A percentile compares a stretch with the other conserved stretches of the same genome.
Evolutionary conservation across 257 asterid species (phyloP).

Genomic region (Plantago elongata): DNA sequence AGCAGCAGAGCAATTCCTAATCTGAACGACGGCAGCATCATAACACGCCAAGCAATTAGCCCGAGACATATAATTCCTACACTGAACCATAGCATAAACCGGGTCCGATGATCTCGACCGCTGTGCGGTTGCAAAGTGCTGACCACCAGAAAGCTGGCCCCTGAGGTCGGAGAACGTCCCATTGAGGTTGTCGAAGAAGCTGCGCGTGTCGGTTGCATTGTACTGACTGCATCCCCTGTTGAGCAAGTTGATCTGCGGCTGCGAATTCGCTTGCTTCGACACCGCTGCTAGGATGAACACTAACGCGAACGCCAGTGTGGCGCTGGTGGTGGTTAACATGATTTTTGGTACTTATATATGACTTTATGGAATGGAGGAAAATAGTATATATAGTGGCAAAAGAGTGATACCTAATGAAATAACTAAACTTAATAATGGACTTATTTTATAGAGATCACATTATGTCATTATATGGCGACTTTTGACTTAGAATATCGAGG

Average conservation of each 20-base stretch:
- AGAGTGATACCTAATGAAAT: too few relatives aligned
- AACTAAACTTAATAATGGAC: too few relatives aligned
- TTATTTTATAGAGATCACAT: too few relatives aligned
- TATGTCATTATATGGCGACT: too few relatives aligned
- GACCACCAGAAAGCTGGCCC: conserved; percentile 35
- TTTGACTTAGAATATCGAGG: too few relatives aligned
- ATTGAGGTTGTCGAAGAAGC: conserved; percentile 52
- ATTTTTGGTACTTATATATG: neutral
- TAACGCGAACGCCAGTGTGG: too few relatives aligned
- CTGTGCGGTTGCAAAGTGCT: conserved; percentile 64
- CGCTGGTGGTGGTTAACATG: neutral
- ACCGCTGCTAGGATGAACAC: conserved; percentile 3
- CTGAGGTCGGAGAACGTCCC: conserved; percentile 56
- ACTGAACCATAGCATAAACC: conserved; percentile 70
- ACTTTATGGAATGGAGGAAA: too few relatives aligned
- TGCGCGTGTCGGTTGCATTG: conserved; percentile 38
- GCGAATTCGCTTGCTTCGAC: conserved; percentile 23
- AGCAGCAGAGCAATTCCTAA: conserved; percentile 63
- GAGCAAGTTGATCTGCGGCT: conserved; percentile 57
- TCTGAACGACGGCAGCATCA: conserved; percentile 59
- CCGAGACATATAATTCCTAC: conserved; percentile 58
- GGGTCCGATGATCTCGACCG: conserved; percentile 56
- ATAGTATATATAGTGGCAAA: too few relatives aligned
- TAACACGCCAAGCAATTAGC: conserved; percentile 69
- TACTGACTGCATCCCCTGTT: conserved; percentile 70